phyloP scores from a whole-genome alignment of 2,329 filamentous ascomycete genomes.

The Biscogniauxia sp. region DNA sequence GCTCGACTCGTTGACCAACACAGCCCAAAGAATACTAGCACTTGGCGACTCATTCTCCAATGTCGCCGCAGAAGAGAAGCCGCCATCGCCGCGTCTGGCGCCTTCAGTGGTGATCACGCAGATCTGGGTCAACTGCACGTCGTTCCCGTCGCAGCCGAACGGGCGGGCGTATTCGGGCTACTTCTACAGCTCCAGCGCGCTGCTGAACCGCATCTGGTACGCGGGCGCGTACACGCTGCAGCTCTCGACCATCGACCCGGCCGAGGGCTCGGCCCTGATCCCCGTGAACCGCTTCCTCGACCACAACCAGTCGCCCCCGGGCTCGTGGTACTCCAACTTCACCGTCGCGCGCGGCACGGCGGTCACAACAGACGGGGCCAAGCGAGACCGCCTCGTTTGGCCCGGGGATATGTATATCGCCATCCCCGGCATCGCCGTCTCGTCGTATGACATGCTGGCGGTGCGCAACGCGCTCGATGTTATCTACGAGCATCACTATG shows the following conservation, averaged over 20 bases:
- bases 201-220: constrained; percentile 55
- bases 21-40: constrained; percentile 18
- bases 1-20: not conserved
- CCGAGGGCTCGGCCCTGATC: constrained; percentile 18
- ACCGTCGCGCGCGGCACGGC: constrained; percentile 31
- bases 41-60: not conserved
- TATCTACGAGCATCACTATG: constrained; percentile 45
- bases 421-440: constrained; percentile 51
- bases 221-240: constrained; percentile 46
- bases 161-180: constrained; percentile 53
- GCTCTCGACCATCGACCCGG: constrained; percentile 29
- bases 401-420: constrained; percentile 60
- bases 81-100: constrained; percentile 12
- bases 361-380: constrained; percentile 52
- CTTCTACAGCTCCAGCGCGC: constrained; percentile 46
- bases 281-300: constrained; percentile 12
- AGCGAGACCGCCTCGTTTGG: constrained; percentile 59
- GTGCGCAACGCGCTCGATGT: constrained; percentile 49
- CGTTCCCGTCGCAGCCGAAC: constrained; percentile 43
- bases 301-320: constrained; percentile 15
- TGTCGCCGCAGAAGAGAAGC: constrained; percentile 3
- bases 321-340: constrained; percentile 33
- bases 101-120: constrained; percentile 33
- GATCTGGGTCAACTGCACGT: constrained; percentile 40
- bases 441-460: constrained; percentile 50